Conservation (phyloP, 805 yeast genomes). For the Debaryomyces tyrocola region DNA sequence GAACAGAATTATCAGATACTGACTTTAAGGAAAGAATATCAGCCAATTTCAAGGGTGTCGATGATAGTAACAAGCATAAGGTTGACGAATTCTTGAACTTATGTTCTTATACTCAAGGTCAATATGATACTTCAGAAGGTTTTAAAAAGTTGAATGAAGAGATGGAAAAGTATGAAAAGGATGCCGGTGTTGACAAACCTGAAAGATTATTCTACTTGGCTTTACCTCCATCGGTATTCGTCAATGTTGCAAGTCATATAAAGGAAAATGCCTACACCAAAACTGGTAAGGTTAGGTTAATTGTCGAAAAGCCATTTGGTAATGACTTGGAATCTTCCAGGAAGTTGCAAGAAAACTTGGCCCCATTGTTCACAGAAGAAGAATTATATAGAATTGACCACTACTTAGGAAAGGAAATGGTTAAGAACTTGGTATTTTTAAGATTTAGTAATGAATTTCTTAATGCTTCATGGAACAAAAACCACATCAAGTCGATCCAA, state of each 20-base stretch:
- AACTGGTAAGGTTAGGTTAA: constrained; percentile 70
- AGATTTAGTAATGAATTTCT: constrained; percentile 90
- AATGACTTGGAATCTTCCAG: constrained; percentile 81
- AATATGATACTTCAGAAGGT: constrained; percentile 81
- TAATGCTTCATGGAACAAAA: constrained; percentile 85
- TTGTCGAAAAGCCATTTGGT: constrained; percentile 97
- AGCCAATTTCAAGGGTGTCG: constrained; percentile 55
- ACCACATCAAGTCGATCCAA: constrained; percentile 77
- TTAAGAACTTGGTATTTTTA: constrained; percentile 83
- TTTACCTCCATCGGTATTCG: constrained; percentile 90
- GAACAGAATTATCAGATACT: constrained; percentile 68
- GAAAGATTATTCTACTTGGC: constrained; percentile 92
- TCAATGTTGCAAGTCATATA: constrained; percentile 70
- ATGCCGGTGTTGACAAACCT: constrained; percentile 45
- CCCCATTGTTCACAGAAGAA: constrained; percentile 86
- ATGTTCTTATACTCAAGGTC: constrained; percentile 70
- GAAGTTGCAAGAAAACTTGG: constrained; percentile 70
- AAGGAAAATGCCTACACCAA: constrained; percentile 66
- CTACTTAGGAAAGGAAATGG: constrained; percentile 97
- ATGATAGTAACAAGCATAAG: constrained; percentile 41
- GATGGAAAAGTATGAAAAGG: constrained; percentile 60
- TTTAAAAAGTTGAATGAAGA: constrained; percentile 54
- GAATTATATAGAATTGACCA: constrained; percentile 96
- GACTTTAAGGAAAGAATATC: constrained; percentile 69
- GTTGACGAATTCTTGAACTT: constrained; percentile 65